Percentiles rank a stretch among this genome's conserved stretches.
Evolutionary conservation across 305 asterid genomes (phyloP).

Genomic region (Withania somnifera): DNA sequence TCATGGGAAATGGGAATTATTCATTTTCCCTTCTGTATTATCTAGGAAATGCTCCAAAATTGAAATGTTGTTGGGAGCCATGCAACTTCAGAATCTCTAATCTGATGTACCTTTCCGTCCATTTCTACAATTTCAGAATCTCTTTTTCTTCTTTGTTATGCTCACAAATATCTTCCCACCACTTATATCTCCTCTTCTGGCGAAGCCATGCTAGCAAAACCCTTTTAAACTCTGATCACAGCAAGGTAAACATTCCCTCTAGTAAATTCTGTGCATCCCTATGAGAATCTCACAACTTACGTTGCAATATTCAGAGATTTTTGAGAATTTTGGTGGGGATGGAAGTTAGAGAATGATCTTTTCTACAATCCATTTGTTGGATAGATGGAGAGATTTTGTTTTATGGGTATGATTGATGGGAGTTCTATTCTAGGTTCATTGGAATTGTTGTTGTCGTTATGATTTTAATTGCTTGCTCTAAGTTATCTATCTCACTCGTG

Average conservation of each 20-base stretch:
- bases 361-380: neutral
- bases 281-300: neutral
- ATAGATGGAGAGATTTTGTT: neutral
- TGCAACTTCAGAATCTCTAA: too few species aligned
- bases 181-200: neutral
- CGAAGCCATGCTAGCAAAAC: neutral
- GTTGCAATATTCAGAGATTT: neutral
- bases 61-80: neutral
- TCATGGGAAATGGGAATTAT: neutral
- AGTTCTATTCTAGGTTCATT: neutral
- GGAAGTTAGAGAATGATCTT: neutral
- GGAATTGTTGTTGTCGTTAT: neutral
- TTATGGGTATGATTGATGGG: neutral
- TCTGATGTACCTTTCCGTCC: neutral
- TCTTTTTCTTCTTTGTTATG: neutral
- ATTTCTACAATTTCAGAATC: neutral
- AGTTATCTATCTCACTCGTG: neutral
- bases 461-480: neutral
- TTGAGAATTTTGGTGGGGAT: neutral
- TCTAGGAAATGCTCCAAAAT: neutral
- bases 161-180: neutral
- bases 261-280: neutral
- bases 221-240: neutral
- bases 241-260: neutral
- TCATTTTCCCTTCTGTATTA: neutral